These are phyloP conservation scores for Magnaporthiopsis incrustans DNA, from an alignment of 2,329 filamentous ascomycete species.

Conservation along the genomic window DNA sequence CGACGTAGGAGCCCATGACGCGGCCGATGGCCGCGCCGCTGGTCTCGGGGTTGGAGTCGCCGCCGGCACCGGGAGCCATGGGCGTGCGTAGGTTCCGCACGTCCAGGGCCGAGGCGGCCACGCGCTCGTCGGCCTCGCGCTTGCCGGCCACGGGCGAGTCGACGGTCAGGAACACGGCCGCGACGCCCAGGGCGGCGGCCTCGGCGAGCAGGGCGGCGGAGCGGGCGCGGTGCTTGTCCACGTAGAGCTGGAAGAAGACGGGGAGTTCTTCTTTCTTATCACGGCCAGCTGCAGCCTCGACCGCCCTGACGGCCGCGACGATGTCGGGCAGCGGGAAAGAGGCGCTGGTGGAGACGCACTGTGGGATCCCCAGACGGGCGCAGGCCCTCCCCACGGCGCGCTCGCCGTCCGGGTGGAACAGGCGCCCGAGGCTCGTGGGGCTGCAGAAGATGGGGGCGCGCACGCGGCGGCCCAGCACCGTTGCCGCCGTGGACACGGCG, in stretches of 20 bases:
- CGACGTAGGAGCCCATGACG: constrained; percentile 49
- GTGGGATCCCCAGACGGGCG: constrained; percentile 41
- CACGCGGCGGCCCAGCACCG: constrained; percentile 44
- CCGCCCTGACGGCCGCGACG: constrained; percentile 23
- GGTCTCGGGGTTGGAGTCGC: too few species aligned
- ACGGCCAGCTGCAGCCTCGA: constrained; percentile 11
- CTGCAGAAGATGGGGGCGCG: constrained; percentile 54
- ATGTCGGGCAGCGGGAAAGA: constrained; percentile 51
- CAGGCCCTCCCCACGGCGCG: constrained; percentile 46
- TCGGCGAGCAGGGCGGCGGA: constrained; percentile 40
- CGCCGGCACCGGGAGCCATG: constrained; percentile 40
- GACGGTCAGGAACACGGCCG: constrained; percentile 50
- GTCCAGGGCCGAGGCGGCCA: constrained; percentile 18
- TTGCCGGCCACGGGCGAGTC: constrained; percentile 51
- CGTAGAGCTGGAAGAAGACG: constrained; percentile 17
- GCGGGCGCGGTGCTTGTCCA: constrained; percentile 42
- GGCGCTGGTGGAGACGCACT: constrained; percentile 54
- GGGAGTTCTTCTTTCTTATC: constrained; percentile 23
- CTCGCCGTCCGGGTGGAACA: constrained; percentile 60
- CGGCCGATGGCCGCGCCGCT: constrained; percentile 26
- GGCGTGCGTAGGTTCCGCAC: constrained; percentile 40
- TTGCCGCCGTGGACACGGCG: constrained; percentile 38
- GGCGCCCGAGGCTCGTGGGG: constrained; percentile 55
- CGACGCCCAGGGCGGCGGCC: constrained; percentile 35
- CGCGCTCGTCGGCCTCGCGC: constrained; percentile 34